Conservation (phyloP, 805 yeast genomes). For the Barnettozyma populi region DNA sequence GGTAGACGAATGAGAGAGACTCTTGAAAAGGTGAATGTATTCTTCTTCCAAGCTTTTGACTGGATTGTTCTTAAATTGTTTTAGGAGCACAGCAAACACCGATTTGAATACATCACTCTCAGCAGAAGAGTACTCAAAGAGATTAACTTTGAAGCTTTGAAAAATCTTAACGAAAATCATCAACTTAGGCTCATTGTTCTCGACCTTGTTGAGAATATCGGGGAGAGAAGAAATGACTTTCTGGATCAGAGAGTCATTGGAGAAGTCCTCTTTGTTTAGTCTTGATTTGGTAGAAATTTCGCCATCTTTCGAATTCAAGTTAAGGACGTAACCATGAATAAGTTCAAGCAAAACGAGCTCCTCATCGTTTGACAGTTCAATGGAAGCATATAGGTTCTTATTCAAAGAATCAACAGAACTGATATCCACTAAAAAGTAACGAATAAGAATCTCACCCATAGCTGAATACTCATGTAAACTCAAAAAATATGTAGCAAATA, state of each 20-base stretch:
- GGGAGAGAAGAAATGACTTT: conserved; percentile 8
- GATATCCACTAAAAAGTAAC: conserved; percentile 40
- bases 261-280: conserved; percentile 11
- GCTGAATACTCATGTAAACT: conserved; percentile 8
- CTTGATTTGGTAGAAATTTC: conserved; percentile 2
- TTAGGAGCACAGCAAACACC: conserved; percentile 10
- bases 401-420: conserved; percentile 30
- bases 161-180: conserved; percentile 17
- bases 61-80: conserved; percentile 18
- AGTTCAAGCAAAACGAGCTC: conserved; percentile 32
- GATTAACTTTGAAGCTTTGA: conserved; percentile 11
- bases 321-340: conserved; percentile 33
- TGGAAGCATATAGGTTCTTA: conserved; percentile 27
- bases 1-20: not conserved
- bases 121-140: conserved; percentile 20
- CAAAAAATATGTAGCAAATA: conserved; percentile 31
- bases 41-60: conserved; percentile 12
- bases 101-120: conserved; percentile 12
- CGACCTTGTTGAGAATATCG: conserved; percentile 14
- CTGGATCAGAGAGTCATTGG: conserved; percentile 13
- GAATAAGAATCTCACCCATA: conserved; percentile 36
- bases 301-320: conserved; percentile 7
- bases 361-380: conserved; percentile 25
- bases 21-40: conserved; percentile 8
- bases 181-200: conserved; percentile 9